Base-by-base conservation (phyloP, 2,329 filamentous ascomycete genomes). In the Colletotrichum sansevieriae region DNA sequence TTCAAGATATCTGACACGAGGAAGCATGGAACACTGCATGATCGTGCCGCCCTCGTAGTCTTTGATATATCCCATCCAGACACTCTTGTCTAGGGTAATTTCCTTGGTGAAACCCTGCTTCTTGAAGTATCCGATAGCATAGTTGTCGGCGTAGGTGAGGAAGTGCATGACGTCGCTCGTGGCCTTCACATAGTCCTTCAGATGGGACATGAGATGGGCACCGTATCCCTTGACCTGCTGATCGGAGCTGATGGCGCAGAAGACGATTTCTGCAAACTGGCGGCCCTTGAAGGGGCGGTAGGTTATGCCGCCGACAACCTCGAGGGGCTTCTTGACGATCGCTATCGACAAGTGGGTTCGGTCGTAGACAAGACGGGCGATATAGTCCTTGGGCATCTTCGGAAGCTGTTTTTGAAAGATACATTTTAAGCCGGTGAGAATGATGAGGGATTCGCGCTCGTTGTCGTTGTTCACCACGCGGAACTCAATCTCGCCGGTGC, bases 41-140 rank as follows among this genome's bases (percentile, higher is more conserved):
- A 99, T 97, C 0, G 96, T 99, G 67, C 96, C 96, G 66, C 96
- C 96, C 81, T 99, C 96, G 79, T 99, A 99, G 78, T 99, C 96
- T 78, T 99, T 99, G 83, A 99, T 99, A 76, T 98, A 99, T 3
- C 96, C 96, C 96, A 98, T 98, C 96, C 96, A 99, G 3, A 94
- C 91, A 2, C 91, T 90, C 75, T 91, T 92, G 68, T 96, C 92
- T 1, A 99, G 88, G 0, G 95, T 97, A 72, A 99, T 98, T 75
- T 99, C 95, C 78, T 99, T 99, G 2, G 96, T 98, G 77, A 99
- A 99, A 0, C 96, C 96, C 78, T 99, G 96, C 78, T 99, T 99
- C 80, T 98, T 97, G 81, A 99, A 99, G 79, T 98, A 99, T 11
- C 96, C 96, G 72, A 97, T 99, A 44, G 96, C 96, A 76, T 98